Conservation (phyloP, 2,329 filamentous ascomycete species). For the Colletotrichum melonis region DNA sequence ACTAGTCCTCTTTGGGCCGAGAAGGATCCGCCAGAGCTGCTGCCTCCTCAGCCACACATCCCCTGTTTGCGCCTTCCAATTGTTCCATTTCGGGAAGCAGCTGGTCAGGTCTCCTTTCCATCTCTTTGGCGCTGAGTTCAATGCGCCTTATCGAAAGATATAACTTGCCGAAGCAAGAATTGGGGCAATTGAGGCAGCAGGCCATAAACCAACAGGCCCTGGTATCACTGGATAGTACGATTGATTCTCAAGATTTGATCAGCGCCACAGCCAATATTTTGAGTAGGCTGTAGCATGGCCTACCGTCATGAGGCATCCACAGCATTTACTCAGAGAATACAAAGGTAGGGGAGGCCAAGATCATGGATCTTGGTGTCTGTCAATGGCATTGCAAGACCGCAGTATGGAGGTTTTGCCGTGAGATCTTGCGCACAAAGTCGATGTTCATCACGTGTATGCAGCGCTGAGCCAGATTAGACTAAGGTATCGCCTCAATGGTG, state of each 20-base stretch:
- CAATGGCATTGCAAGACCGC: background rate
- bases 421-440: background rate
- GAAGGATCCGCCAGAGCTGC: slow-evolving; percentile 18
- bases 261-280: no score
- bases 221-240: background rate
- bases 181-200: background rate
- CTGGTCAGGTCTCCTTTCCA: slow-evolving; percentile 1
- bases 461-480: background rate
- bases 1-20: slow-evolving; percentile 7
- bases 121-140: background rate
- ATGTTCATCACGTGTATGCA: background rate
- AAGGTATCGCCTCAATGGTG: background rate
- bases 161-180: background rate
- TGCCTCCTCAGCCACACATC: slow-evolving; percentile 23
- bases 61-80: slow-evolving; percentile 6
- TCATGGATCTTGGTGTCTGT: background rate
- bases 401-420: background rate
- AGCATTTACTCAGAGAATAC: background rate
- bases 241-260: background rate
- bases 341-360: background rate
- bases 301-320: background rate
- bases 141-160: background rate
- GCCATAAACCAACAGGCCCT: background rate
- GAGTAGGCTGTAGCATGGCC: no score
- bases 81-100: slow-evolving; percentile 18